phyloP scores from a whole-genome alignment of 345 rosid genomes.

The Pseudoturritis turrita region DNA sequence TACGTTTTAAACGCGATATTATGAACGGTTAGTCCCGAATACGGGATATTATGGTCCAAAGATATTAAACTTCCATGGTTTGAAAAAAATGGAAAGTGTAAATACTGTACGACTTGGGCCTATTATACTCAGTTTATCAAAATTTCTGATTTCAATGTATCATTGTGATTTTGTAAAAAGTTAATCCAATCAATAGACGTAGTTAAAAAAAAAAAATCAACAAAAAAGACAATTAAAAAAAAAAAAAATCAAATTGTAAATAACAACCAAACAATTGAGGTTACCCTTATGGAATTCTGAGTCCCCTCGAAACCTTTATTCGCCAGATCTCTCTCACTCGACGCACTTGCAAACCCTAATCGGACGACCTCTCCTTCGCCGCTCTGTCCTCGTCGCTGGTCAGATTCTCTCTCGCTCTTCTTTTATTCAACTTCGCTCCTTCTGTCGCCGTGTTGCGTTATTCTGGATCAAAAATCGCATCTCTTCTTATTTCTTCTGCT shows the following conservation, averaged over 20 bases:
- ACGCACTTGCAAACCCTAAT: constrained; percentile 26
- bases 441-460: neutral
- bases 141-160: no score
- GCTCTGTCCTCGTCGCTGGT: constrained; percentile 17
- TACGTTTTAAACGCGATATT: no score
- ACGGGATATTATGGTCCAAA: no score
- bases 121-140: no score
- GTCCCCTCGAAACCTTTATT: neutral
- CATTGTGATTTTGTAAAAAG: no score
- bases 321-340: constrained; percentile 11
- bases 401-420: constrained; percentile 3
- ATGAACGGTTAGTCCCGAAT: no score
- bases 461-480: neutral
- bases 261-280: neutral
- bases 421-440: neutral
- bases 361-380: constrained; percentile 17
- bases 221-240: no score
- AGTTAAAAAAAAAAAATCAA: no score
- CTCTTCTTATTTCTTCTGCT: neutral
- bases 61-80: no score
- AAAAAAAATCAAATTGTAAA: neutral
- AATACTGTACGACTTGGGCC: no score
- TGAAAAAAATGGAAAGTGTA: no score
- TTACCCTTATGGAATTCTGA: neutral
- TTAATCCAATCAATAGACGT: no score